Percentiles rank a stretch among this genome's conserved stretches.
Conservation (phyloP, 1,284 basidiomycete genomes). For the Moesziomyces parantarcticus region DNA sequence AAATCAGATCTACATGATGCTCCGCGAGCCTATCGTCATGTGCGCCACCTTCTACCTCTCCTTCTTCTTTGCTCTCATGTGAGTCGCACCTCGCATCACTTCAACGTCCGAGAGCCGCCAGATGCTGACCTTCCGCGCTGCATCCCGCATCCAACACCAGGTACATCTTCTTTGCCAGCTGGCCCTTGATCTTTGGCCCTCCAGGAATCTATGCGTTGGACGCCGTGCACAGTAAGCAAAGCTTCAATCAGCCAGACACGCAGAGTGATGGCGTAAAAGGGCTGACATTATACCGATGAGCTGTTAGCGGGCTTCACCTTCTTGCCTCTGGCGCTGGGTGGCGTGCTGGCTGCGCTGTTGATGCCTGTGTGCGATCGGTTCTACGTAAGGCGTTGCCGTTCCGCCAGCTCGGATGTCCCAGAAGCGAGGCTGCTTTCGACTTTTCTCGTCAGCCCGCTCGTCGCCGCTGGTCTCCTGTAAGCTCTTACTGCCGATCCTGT, state of each 20-base stretch:
- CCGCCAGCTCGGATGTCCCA: conserved; percentile 5
- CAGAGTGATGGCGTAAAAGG: too few relatives aligned
- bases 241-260: too few relatives aligned
- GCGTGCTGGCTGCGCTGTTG: conserved; percentile 14
- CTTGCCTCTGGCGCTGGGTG: conserved; percentile 30
- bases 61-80: conserved; percentile 45
- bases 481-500: neutral
- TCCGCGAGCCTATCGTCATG: conserved; percentile 35
- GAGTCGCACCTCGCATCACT: conserved; percentile 1
- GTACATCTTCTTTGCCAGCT: conserved; percentile 43
- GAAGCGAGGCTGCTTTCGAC: conserved; percentile 28
- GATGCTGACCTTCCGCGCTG: neutral
- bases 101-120: neutral
- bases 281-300: neutral
- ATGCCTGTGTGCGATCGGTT: conserved; percentile 18
- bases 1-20: conserved; percentile 38
- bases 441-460: conserved; percentile 30
- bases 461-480: conserved; percentile 40
- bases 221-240: conserved; percentile 26
- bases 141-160: neutral
- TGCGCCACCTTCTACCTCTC: conserved; percentile 44
- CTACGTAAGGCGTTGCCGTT: conserved; percentile 3
- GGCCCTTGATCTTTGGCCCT: conserved; percentile 44
- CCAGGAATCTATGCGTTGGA: conserved; percentile 37
- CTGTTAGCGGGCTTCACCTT: conserved; percentile 31